Evolutionary conservation across 805 yeast genomes (phyloP).

Genomic region (Candida namnaoensis): DNA sequence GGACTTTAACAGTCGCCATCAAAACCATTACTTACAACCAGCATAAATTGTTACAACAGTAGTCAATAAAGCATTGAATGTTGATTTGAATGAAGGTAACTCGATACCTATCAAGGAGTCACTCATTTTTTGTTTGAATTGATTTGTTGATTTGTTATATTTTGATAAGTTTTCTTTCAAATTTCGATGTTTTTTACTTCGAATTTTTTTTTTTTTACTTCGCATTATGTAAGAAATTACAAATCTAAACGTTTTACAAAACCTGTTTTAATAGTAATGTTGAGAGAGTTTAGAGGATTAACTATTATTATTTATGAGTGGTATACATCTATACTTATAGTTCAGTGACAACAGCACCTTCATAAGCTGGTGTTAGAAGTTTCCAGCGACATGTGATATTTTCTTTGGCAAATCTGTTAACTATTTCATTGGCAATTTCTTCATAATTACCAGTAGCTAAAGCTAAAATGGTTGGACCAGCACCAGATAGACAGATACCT

Average conservation of each 20-base stretch:
- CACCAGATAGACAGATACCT: conserved; percentile 95
- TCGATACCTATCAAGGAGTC: conserved; percentile 4
- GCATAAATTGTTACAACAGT: conserved; percentile 12
- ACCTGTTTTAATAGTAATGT: no score
- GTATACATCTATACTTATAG: conserved; percentile 3
- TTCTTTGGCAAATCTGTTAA: conserved; percentile 57
- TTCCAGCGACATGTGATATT: conserved; percentile 74
- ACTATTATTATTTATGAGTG: no score
- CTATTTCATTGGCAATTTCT: conserved; percentile 68
- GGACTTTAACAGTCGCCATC: no score
- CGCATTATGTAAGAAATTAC: no score
- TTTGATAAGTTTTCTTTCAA: no score
- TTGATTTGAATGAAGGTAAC: conserved; percentile 11
- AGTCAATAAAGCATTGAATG: conserved; percentile 9
- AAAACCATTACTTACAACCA: conserved; percentile 15
- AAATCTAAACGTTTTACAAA: no score
- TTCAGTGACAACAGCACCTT: conserved; percentile 65
- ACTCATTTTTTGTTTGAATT: conserved; percentile 5
- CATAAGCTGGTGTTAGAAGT: conserved; percentile 76
- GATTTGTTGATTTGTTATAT: no score
- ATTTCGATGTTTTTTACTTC: no score
- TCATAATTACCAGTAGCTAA: conserved; percentile 88
- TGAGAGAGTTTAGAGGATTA: no score
- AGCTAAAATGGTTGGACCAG: conserved; percentile 95
- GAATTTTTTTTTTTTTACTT: no score